A percentile compares a stretch with the other conserved stretches of the same genome.
These are phyloP conservation scores for Lipomyces orientalis DNA, from an alignment of 805 yeast species.

Conservation along the genomic window DNA sequence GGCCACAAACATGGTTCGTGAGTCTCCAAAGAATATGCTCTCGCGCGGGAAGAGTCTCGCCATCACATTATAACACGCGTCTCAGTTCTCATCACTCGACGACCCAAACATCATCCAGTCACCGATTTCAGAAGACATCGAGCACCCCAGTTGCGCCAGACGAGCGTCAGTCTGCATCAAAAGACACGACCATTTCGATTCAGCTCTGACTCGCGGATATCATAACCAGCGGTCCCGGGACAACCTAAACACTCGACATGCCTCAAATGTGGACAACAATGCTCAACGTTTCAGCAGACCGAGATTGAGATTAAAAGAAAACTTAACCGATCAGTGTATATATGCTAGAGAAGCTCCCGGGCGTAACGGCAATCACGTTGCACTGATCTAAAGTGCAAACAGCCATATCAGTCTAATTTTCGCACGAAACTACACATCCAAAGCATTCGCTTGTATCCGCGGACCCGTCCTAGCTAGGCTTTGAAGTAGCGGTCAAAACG, in stretches of 20 bases:
- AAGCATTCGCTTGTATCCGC: not conserved
- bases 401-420: not conserved
- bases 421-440: not conserved
- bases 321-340: not conserved
- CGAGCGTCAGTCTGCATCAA: slow-evolving; percentile 1
- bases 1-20: slow-evolving; percentile 16
- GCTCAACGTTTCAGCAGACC: not conserved
- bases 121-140: not conserved
- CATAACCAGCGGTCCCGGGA: slow-evolving; percentile 4
- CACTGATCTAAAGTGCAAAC: not conserved
- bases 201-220: slow-evolving; percentile 2
- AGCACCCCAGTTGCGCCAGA: not conserved
- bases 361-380: not conserved
- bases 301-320: not conserved
- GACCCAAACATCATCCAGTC: not conserved
- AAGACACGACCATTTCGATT: not conserved
- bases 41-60: not conserved
- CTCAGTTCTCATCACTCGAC: not conserved
- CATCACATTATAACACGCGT: not conserved
- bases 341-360: not conserved
- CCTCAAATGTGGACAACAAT: not conserved
- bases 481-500: slow-evolving; percentile 4
- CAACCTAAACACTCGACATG: not conserved
- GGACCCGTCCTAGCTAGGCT: slow-evolving; percentile 9
- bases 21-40: not conserved